phyloP scores from a whole-genome alignment of 2,329 filamentous ascomycete species.

The Exophiala xenobiotica region DNA sequence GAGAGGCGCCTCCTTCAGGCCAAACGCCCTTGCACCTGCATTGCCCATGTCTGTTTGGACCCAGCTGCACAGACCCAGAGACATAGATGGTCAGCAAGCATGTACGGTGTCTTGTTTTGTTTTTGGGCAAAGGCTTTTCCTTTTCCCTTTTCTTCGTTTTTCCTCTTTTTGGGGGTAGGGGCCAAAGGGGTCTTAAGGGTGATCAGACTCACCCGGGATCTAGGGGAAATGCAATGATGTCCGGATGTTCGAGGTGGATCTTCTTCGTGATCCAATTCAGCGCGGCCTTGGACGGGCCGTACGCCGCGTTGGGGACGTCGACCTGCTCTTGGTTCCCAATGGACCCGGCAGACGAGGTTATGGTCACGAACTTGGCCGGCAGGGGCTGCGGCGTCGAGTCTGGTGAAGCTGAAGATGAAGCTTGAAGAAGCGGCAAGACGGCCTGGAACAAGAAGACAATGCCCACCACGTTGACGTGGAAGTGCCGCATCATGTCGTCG shows the following conservation, averaged over 20 bases:
- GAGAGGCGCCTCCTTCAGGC: constrained; percentile 21
- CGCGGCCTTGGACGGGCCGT: constrained; percentile 29
- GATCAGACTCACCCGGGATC: constrained; percentile 33
- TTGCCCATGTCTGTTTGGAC: constrained; percentile 31
- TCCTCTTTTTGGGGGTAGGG: too few species aligned
- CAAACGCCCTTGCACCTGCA: constrained; percentile 16
- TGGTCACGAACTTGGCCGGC: neutral
- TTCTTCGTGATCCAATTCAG: constrained; percentile 27
- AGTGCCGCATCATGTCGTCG: constrained; percentile 39
- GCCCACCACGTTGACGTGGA: constrained; percentile 43
- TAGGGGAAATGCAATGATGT: constrained; percentile 30
- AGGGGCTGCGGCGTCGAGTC: too few species aligned
- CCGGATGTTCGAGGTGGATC: constrained; percentile 25
- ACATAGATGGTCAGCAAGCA: too few species aligned
- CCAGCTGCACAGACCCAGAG: too few species aligned
- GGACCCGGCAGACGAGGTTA: neutral
- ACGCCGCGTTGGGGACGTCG: constrained; percentile 11
- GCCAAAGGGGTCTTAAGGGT: too few species aligned
- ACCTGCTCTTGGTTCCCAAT: neutral
- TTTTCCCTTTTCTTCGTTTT: too few species aligned
- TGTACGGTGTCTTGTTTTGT: too few species aligned
- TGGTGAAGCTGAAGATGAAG: too few species aligned
- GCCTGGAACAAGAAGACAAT: constrained; percentile 36
- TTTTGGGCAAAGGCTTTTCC: too few species aligned
- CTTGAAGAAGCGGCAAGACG: constrained; percentile 37